Evolutionary conservation across 2,329 filamentous ascomycete genomes (phyloP).

Genomic region (Thelonectria rubi): DNA sequence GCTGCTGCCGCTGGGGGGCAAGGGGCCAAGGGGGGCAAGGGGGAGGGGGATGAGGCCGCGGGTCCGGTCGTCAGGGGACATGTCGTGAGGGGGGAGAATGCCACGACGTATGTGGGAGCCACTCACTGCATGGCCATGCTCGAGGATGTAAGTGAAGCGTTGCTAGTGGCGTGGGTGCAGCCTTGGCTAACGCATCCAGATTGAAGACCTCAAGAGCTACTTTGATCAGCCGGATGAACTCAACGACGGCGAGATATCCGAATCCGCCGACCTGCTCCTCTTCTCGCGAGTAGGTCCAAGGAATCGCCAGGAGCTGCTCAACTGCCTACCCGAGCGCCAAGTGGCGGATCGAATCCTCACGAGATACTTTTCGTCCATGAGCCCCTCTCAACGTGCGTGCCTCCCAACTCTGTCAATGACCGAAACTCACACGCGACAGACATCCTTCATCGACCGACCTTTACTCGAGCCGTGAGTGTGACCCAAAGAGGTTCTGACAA

Average conservation of each 20-base stretch:
- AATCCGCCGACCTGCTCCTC: constrained; percentile 55
- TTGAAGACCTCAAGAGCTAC: constrained; percentile 67
- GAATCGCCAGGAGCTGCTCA: constrained; percentile 57
- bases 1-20: not conserved
- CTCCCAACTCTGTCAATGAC: not conserved
- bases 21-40: not conserved
- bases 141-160: constrained; percentile 60
- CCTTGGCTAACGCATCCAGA: constrained; percentile 49
- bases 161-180: not conserved
- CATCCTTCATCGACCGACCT: constrained; percentile 62
- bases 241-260: constrained; percentile 47
- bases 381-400: constrained; percentile 59
- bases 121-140: constrained; percentile 70
- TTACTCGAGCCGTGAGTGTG: constrained; percentile 54
- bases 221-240: constrained; percentile 59
- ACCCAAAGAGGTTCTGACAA: not conserved
- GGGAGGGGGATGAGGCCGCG: constrained; percentile 16
- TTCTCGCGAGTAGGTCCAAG: constrained; percentile 50
- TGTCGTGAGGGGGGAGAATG: constrained; percentile 54
- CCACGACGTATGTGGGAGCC: constrained; percentile 64
- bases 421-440: constrained; percentile 48
- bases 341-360: constrained; percentile 61
- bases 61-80: constrained; percentile 48
- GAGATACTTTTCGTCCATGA: constrained; percentile 63
- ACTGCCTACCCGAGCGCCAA: constrained; percentile 56